These are phyloP conservation scores for Orychophragmus violaceus DNA, from an alignment of 345 rosid genomes.

Conservation along the genomic window DNA sequence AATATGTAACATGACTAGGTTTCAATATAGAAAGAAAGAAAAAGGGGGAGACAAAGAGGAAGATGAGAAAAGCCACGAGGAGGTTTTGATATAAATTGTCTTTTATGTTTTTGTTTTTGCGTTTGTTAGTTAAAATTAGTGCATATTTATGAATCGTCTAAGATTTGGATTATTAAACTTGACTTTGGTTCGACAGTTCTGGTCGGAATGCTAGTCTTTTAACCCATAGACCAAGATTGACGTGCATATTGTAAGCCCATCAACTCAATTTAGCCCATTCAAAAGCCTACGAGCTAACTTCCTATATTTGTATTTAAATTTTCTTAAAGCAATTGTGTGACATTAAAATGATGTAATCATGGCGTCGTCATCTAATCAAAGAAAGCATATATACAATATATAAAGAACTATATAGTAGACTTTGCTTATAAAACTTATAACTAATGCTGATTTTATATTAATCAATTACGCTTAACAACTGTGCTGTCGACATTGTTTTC, in stretches of 20 bases:
- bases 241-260: no score
- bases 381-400: background rate
- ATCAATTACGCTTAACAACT: background rate
- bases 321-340: background rate
- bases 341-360: background rate
- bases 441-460: background rate
- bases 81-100: slow-evolving; percentile 11
- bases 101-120: background rate
- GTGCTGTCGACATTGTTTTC: slow-evolving; percentile 17
- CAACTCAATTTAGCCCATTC: background rate
- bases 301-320: background rate
- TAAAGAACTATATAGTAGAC: background rate
- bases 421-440: background rate
- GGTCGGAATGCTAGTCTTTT: no score
- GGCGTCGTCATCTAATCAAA: background rate
- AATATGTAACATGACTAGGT: slow-evolving; percentile 26
- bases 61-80: background rate
- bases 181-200: background rate
- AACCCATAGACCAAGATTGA: no score
- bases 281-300: slow-evolving; percentile 4
- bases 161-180: background rate
- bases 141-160: background rate
- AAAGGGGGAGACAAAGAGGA: background rate
- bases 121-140: slow-evolving; percentile 16
- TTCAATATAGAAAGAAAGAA: slow-evolving; percentile 9